Conservation (phyloP, 257 asterid genomes). For the Orobanche coerulescens region DNA sequence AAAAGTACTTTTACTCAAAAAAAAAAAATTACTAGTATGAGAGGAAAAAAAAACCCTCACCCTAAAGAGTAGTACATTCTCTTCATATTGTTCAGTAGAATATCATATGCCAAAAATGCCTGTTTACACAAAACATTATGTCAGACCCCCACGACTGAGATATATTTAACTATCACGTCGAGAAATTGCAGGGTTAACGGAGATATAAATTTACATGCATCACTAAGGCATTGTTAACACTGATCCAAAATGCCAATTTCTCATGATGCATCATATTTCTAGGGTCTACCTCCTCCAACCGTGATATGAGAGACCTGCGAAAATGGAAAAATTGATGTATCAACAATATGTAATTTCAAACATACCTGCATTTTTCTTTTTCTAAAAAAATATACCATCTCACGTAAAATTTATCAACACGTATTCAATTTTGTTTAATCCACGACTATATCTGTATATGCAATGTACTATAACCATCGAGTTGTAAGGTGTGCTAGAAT, state of each 20-base stretch:
- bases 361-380: neutral
- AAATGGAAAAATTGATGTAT: constrained; percentile 1
- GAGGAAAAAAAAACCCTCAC: constrained; percentile 38
- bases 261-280: constrained; percentile 70
- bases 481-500: constrained; percentile 98
- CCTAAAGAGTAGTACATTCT: constrained; percentile 79
- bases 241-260: constrained; percentile 96
- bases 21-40: neutral
- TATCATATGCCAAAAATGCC: constrained; percentile 92
- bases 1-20: constrained; percentile 23
- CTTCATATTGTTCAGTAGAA: constrained; percentile 83
- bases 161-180: neutral
- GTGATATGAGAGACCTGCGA: constrained; percentile 78
- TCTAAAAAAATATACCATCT: neutral
- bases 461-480: constrained; percentile 89
- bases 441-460: constrained; percentile 69
- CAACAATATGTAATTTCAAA: neutral
- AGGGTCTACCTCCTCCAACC: constrained; percentile 75
- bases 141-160: constrained; percentile 10
- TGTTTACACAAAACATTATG: constrained; percentile 21
- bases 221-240: constrained; percentile 86
- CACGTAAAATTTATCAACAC: constrained; percentile 74
- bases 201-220: constrained; percentile 71
- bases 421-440: constrained; percentile 63
- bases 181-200: neutral